Base-by-base conservation (phyloP, 106 monocot genomes). In the Apostasia ramifera region DNA sequence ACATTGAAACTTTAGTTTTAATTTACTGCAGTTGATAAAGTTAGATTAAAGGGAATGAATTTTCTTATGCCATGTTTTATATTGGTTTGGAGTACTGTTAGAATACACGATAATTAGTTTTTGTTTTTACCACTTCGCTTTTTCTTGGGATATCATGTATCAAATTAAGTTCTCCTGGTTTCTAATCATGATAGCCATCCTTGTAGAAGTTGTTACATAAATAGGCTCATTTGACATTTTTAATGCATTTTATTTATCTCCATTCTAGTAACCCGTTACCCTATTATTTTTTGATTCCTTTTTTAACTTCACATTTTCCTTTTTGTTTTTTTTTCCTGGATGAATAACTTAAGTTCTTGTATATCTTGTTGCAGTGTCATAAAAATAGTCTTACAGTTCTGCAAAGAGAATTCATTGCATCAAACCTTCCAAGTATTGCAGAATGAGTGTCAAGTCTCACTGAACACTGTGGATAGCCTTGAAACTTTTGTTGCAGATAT, bases 301-400 rank as follows among this genome's bases (percentile, higher is more conserved):
- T 50, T 40, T 9, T 47, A 1, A 12, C 11, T 48, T 40, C 46
- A 3, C 11, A 53, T 62, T 41, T 59, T 44, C 43, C 40, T 44
- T 62, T 62, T 41, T 62, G 3, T 62, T 62, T 5, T n/a, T 12
- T 44, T 13, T 9, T 62, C n/a, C 3, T 62, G 42, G 62, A 1
- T 45, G n/a, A 13, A 62, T 12, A 4, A 44, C 11, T 62, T 45
- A 62, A 45, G 45, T 13, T 37, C 43, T 1, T 44, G 5, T 44
- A 39, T 61, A 8, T 70, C 55, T 59, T 42, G 57, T 54, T 89
- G 83, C 83, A 91, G 91, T 66, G 95, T 95, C 42, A 91, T 95
- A 70, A 95, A 95, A 62, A 95, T 95, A 43, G 91, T 95, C 12
- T 81, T 95, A 12, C 95, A 95, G 57, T 95, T 95, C 63, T 95